Base-by-base conservation (phyloP, 768 basidiomycete species). In the Phanerochaete carnosa region DNA sequence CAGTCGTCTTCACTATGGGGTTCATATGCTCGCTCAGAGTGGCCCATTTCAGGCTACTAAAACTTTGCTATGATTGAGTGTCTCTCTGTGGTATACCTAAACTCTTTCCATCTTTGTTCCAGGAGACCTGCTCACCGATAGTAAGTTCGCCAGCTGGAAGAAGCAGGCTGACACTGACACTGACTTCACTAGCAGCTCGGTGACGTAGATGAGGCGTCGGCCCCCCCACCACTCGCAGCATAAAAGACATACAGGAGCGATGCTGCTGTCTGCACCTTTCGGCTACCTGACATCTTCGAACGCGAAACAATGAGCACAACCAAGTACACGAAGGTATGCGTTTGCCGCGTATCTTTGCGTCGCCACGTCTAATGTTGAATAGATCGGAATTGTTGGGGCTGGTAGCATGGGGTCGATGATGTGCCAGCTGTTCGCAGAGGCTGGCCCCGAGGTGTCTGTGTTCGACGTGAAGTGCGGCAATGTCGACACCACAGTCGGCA, bases 351-450 rank as follows among this genome's bases (percentile, higher is more conserved):
- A 6, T 49, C 25, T 25, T 26, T 19, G n/a, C 45, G n/a, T n/a
- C n/a, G 45, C 16, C 8, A 19, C 28, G n/a, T n/a, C 47, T 29
- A 49, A 49, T 19, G 9, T 49, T 5, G 25, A 25, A 5, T 55
- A 67, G 68, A 59, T 69, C 45, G 66, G 66, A 32, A 52, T 65
- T 32, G 57, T 67, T 7, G 66, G 68, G 47, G 64, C 66, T 16
- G 66, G 68, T 23, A 67, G 66, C 26, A 69, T 69, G 68, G 68
- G 65, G 58, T 64, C 62, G 1, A 57, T 61, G 47, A 63, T 67
- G 68, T 61, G 63, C 58, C 62, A 65, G 66, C 66, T 69, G 55
- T 69, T 69, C 39, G 64, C 64, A 11, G 68, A 67, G 60, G 57
- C 64, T 45, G 64, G 63, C 29, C 55, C 65, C 15, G 47, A 60